Percentiles rank a stretch among this genome's conserved stretches.
Conservation (phyloP, 495 filamentous ascomycete species). For the Xanthoparmelia taractica region DNA sequence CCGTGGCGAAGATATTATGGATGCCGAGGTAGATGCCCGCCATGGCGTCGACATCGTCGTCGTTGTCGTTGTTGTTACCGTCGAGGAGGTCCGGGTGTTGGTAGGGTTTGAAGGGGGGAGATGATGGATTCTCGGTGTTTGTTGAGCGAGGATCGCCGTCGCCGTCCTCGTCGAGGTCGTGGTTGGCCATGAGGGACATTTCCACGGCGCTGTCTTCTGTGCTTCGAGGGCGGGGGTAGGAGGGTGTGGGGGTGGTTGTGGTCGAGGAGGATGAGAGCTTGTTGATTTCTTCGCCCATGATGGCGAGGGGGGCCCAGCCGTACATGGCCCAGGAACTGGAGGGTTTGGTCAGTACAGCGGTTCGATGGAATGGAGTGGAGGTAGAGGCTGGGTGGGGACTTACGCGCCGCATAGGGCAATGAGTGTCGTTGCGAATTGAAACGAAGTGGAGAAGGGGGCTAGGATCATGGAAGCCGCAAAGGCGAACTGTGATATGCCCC, state of each 20-base stretch:
- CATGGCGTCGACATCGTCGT: conserved; percentile 50
- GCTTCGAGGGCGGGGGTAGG: too few species aligned
- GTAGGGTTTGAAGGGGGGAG: too few species aligned
- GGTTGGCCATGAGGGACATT: conserved; percentile 22
- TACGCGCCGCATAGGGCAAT: conserved; percentile 62
- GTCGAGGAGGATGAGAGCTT: conserved; percentile 40
- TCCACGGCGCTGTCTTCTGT: conserved; percentile 15
- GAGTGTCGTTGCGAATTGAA: conserved; percentile 58
- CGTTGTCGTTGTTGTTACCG: too few species aligned
- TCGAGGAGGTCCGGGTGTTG: too few species aligned
- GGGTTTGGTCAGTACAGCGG: neutral
- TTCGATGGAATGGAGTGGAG: neutral
- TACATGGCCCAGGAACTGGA: conserved; percentile 61
- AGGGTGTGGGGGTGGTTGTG: neutral
- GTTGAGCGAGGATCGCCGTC: too few species aligned
- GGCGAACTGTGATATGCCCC: conserved; percentile 56
- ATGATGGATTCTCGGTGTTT: neutral
- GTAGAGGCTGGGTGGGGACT: conserved; percentile 25
- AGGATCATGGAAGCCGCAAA: conserved; percentile 61
- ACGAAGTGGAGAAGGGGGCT: conserved; percentile 61
- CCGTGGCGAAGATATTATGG: conserved; percentile 70
- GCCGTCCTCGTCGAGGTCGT: too few species aligned
- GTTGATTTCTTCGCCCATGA: conserved; percentile 93
- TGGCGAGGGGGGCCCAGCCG: conserved; percentile 82
- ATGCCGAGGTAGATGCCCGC: conserved; percentile 74